phyloP scores from a whole-genome alignment of 768 basidiomycete species.

The Jaapia argillacea region DNA sequence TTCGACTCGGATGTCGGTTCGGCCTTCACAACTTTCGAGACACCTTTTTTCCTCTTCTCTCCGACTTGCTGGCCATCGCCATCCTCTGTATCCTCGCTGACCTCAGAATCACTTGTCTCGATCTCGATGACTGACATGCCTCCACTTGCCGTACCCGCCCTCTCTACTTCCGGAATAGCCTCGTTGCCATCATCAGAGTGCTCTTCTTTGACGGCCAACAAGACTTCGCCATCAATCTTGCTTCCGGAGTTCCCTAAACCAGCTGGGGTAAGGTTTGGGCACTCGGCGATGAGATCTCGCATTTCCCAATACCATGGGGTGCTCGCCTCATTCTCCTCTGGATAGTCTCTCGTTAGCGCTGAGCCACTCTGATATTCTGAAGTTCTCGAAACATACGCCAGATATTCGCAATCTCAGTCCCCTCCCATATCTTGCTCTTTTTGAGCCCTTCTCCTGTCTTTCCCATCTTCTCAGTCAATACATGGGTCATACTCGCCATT shows the following conservation, averaged over 20 bases:
- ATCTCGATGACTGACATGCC: too few species aligned
- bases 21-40: too few species aligned
- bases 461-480: slow-evolving; percentile 1
- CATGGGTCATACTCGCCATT: neutral
- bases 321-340: neutral
- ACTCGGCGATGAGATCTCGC: neutral
- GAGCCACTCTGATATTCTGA: neutral
- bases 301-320: neutral
- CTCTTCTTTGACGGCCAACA: too few species aligned
- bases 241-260: neutral
- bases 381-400: slow-evolving; percentile 9
- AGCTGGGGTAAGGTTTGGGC: neutral
- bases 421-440: neutral
- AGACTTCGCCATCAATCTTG: neutral
- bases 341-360: neutral
- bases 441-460: slow-evolving; percentile 6
- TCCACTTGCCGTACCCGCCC: too few species aligned
- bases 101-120: too few species aligned
- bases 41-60: too few species aligned
- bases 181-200: too few species aligned
- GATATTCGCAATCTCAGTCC: slow-evolving; percentile 3
- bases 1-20: too few species aligned
- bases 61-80: too few species aligned
- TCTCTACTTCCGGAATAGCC: too few species aligned
- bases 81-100: too few species aligned